These are phyloP conservation scores for Olyra latifolia DNA, from an alignment of 176 grass and related monocot species.

Conservation along the genomic window DNA sequence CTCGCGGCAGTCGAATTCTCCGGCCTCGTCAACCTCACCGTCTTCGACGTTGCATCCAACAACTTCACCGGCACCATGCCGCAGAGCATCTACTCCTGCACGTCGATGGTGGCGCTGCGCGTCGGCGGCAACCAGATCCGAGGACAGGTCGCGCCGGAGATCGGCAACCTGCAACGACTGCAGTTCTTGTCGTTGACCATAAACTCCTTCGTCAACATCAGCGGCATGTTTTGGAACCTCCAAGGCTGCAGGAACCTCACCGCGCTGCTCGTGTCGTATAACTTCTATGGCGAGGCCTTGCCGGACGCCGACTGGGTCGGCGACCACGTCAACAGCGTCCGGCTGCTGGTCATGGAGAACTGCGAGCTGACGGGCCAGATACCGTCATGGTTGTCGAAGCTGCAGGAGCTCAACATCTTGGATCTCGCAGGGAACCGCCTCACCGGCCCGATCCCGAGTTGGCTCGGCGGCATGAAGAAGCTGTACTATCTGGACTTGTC, in stretches of 20 bases:
- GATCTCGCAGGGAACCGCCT: conserved; percentile 44
- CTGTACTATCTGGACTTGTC: conserved; percentile 59
- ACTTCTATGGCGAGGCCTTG: conserved; percentile 52
- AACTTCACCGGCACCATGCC: conserved; percentile 52
- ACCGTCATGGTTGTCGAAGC: conserved; percentile 47
- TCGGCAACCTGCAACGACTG: conserved; percentile 22
- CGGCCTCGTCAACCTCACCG: conserved; percentile 40
- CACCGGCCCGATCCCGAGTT: conserved; percentile 41
- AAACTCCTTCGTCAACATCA: conserved; percentile 49
- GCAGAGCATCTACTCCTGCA: conserved; percentile 47
- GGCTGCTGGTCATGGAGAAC: conserved; percentile 31
- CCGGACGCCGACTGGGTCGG: conserved; percentile 48
- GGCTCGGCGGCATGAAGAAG: conserved; percentile 40
- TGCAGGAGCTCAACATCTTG: conserved; percentile 40
- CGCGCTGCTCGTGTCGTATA: conserved; percentile 42
- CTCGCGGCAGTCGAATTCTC: conserved; percentile 44
- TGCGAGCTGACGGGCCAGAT: conserved; percentile 41
- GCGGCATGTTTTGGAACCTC: conserved; percentile 51
- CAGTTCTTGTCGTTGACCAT: conserved; percentile 45
- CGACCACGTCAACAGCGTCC: conserved; percentile 29
- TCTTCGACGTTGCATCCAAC: conserved; percentile 46
- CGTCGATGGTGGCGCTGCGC: conserved; percentile 38
- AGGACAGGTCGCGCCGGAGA: conserved; percentile 37
- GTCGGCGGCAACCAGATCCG: conserved; percentile 26
- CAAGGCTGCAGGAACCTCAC: conserved; percentile 18